Percentiles rank a stretch among this genome's conserved stretches.
These are phyloP conservation scores for Gaertneriomyces sp. DNA, from an alignment of 192 early-diverging fungal species.

Conservation along the genomic window DNA sequence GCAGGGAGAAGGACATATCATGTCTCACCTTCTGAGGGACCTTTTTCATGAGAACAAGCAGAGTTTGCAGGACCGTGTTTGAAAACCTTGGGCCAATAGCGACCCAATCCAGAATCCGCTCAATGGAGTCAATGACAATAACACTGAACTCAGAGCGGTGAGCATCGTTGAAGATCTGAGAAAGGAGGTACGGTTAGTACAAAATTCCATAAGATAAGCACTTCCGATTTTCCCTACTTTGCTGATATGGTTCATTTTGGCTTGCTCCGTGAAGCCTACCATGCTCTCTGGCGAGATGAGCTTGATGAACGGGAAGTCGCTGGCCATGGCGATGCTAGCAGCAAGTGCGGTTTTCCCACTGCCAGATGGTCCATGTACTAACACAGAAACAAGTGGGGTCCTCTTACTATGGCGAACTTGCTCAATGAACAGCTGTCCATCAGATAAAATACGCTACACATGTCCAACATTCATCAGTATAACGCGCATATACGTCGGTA, in stretches of 20 bases:
- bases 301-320: constrained; percentile 95
- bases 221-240: constrained; percentile 43
- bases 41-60: constrained; percentile 90
- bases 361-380: constrained; percentile 81
- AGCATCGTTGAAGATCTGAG: constrained; percentile 86
- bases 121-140: constrained; percentile 92
- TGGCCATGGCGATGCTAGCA: constrained; percentile 86
- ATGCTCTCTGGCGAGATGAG: constrained; percentile 93
- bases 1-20: background rate
- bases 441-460: constrained; percentile 47
- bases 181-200: constrained; percentile 12
- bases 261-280: constrained; percentile 83
- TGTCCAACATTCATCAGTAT: constrained; percentile 2
- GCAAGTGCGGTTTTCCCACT: constrained; percentile 95
- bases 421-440: constrained; percentile 55
- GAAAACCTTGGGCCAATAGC: constrained; percentile 94
- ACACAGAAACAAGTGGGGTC: constrained; percentile 87
- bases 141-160: constrained; percentile 93
- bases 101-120: constrained; percentile 91
- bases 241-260: constrained; percentile 82
- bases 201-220: too few relatives aligned
- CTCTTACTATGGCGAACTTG: constrained; percentile 71
- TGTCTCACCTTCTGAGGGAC: constrained; percentile 70
- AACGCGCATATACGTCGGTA: background rate
- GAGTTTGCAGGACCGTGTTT: constrained; percentile 85